Conservation (phyloP, 75 land plant genomes). For the Pinus albicaulis region DNA sequence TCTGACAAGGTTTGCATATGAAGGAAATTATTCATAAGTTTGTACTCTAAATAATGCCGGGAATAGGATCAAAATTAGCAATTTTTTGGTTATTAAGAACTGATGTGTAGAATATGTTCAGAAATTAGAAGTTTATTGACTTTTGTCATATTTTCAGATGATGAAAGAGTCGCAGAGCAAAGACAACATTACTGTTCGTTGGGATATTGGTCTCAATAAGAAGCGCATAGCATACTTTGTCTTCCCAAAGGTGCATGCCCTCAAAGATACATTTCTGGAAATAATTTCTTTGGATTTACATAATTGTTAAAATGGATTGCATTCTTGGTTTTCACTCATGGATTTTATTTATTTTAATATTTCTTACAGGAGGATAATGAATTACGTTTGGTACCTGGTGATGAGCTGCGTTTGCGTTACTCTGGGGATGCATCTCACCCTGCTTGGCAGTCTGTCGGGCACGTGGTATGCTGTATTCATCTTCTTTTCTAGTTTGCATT, state of each 20-base stretch:
- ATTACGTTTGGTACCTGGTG: slow-evolving; percentile 96
- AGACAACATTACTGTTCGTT: slow-evolving; percentile 92
- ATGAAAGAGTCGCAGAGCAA: slow-evolving; percentile 99
- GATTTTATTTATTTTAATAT: no score
- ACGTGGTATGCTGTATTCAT: slow-evolving; percentile 71
- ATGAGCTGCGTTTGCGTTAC: slow-evolving; percentile 94
- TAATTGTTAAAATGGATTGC: not conserved
- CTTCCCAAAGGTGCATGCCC: slow-evolving; percentile 80
- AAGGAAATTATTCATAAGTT: no score
- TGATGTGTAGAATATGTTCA: no score
- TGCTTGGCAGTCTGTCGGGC: slow-evolving; percentile 99
- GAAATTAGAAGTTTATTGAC: no score
- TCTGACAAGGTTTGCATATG: no score
- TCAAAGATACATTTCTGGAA: no score
- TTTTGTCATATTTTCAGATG: slow-evolving; percentile 54
- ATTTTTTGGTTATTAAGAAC: no score
- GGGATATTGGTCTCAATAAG: slow-evolving; percentile 99
- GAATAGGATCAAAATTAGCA: no score
- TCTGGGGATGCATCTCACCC: slow-evolving; percentile 95
- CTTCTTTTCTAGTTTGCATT: not conserved
- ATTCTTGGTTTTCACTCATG: not conserved
- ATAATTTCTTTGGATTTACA: no score
- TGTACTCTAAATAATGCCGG: no score
- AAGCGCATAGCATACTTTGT: slow-evolving; percentile 98
- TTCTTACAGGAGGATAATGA: slow-evolving; percentile 92